These are phyloP conservation scores for Paramecium tetraurelia DNA, from an alignment of 73 alveolate genomes.

Conservation along the genomic window DNA sequence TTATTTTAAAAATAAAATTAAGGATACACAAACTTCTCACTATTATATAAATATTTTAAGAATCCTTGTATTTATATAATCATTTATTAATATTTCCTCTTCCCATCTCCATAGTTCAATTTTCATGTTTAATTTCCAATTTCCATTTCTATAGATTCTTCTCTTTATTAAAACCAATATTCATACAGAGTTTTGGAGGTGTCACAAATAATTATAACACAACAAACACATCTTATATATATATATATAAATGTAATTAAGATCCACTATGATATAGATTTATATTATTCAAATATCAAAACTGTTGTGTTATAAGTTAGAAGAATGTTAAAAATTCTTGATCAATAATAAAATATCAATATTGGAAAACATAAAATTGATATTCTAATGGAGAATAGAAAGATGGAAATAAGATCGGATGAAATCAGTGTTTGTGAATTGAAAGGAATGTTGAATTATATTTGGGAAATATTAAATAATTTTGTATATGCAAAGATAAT, in stretches of 20 bases:
- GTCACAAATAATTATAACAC: background rate
- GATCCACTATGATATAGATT: background rate
- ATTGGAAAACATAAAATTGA: background rate
- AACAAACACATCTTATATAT: too few species aligned
- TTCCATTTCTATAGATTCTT: background rate
- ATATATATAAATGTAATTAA: too few species aligned
- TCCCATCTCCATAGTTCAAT: background rate
- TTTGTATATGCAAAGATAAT: slow-evolving; percentile 31
- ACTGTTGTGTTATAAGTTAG: too few species aligned
- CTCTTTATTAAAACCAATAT: background rate
- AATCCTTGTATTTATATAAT: background rate
- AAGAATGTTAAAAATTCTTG: too few species aligned
- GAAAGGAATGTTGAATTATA: background rate
- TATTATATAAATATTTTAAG: background rate
- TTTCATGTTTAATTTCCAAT: background rate
- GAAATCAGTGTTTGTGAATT: background rate
- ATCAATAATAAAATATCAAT: too few species aligned
- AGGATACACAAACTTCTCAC: slow-evolving; percentile 1
- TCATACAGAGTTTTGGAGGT: background rate
- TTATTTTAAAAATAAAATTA: background rate
- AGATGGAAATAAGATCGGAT: background rate
- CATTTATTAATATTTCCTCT: background rate
- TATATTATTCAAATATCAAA: too few species aligned
- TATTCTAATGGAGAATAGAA: background rate
- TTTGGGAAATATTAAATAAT: background rate